Evolutionary conservation across 345 rosid genomes (phyloP), one percentile per base, ranked within the genome.

Genomic region (Heritiera fomes): DNA sequence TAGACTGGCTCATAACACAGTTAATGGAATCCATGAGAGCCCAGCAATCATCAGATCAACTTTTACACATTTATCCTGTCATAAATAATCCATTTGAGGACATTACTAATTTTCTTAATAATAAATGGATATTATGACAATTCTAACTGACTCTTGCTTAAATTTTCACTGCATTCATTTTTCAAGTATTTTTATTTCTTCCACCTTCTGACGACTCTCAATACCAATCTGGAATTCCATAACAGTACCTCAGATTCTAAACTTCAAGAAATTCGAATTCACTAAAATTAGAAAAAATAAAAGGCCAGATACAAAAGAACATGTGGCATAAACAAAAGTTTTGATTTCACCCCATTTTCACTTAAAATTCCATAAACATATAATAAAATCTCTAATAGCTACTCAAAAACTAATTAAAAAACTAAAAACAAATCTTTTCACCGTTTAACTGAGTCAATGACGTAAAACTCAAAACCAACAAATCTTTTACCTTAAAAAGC

Each of bases 201-300:
- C 73, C 10, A 23, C n/a, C 11, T 69, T 18, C 28, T 65, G 14
- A 65, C 70, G 8, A 65, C 49, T 40, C 11, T 4, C 47, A 63
- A 63, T 34, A 34, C 45, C 68, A 63, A 63, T 45, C 20, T 63
- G 18, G 45, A 63, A 63, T 63, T 43, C 72, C 53, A 67, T n/a
- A 67, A 45, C 15, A 67, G 10, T 67, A 28, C 32, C 72, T 45
- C 12, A 43, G 12, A 11, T 67, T n/a, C 52, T 67, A 43, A 4
- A n/a, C 53, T n/a, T n/a, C 17, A 67, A 45, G 72, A 9, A 30
- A 67, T 67, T 67, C 30, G 7, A 10, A 68, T 20, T 45, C 34
- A n/a, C 73, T 68, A 68, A 5, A 45, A 68, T 45, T 11, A 11
- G 9, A 68, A 45, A 68, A 23, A 46, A n/a, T 45, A 30, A 32